Evolutionary conservation across 768 basidiomycete species (phyloP), one percentile per base, ranked within the genome.

Genomic region (Russula virescens): DNA sequence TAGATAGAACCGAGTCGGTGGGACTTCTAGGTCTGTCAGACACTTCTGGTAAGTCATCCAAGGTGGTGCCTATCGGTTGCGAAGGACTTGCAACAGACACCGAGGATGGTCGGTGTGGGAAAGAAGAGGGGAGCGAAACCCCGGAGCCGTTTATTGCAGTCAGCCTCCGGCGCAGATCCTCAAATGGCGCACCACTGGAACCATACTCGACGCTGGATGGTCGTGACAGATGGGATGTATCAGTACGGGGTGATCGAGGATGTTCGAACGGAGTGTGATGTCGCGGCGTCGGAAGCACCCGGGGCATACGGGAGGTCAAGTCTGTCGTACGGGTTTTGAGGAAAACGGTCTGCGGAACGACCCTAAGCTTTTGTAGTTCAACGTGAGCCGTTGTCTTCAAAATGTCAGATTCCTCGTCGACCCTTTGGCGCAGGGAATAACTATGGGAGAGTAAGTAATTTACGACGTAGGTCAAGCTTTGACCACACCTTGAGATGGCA

Each of bases 311-410:
- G 68, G 67, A 16, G 10, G 73, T 60, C 13, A 73, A 58, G 7
- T 86, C 83, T 7, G 76, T 71, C 25, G 74, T 70, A 28, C 81
- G 75, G n/a, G 81, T 70, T 68, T 82, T 90, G 67, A 97, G 76
- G 73, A 98, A 97, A 21, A 97, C 86, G 0, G 93, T 97, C 62
- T 91, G 92, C 14, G 94, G 93, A 0, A 94, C 89, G 5, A 95
- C 88, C 1, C 88, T 88, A 4, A 98, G 83, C 69, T 91, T 93
- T 68, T 88, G 89, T 45, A 99, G 80, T 62, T 92, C 89, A 38
- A 93, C 79, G 53, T 87, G 83, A 21, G 82, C 83, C 10, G 79
- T 81, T 5, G 83, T 78, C 70, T 84, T 87, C 25, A 91, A 77
- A 61, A 79, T 81, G 21, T 85, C 86, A 0, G 81, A 73, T 66